Evolutionary conservation across 2,329 filamentous ascomycete genomes (phyloP), one percentile per base, ranked within the genome.

Genomic region (Dactylellina cionopaga): DNA sequence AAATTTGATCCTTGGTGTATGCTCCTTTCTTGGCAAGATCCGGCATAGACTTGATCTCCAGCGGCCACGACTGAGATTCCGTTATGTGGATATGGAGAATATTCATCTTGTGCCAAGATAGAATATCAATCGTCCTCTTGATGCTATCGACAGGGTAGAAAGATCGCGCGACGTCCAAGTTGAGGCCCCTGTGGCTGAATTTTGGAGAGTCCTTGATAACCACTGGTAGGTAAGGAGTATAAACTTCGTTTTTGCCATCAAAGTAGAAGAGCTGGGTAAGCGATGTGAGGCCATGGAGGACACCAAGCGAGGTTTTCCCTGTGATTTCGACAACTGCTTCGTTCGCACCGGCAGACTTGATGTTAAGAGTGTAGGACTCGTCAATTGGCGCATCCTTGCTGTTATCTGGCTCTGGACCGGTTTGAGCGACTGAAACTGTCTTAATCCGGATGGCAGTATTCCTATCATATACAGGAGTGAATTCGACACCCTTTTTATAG

Each of bases 31-130:
- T 80, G 2, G 91, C 84, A 1, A 96, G 83, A 68, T 89, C 85
- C 19, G 92, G 90, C 74, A 96, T 81, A 1, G 89, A 81, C 0
- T 91, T 90, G 52, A 96, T 89, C 75, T 92, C 91, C 22, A 96
- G 83, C 0, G 92, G 92, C 90, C 92, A 96, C 2, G 91, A 91
- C 80, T 96, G 92, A 13, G 89, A 88, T 80, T 96, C 92, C 3
- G 91, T 95, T 65, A 89, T 84, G 82, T 96, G 92, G 59, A 94
- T 83, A 80, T 95, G 92, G 63, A 96, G 84, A 4, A 88, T 85
- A 81, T 95, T 95, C 83, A 95, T 85, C 82, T 96, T 95, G 82
- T 89, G 92, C 85, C 88, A 92, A 0, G 90, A 83, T 75, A 90
- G 81, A 39, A 88, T 90, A 78, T 96, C 90, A 75, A 96, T 90